Evolutionary conservation across 192 early-diverging fungal species (phyloP), one percentile per base, ranked within the genome.

Genomic region (Backusella sp.): DNA sequence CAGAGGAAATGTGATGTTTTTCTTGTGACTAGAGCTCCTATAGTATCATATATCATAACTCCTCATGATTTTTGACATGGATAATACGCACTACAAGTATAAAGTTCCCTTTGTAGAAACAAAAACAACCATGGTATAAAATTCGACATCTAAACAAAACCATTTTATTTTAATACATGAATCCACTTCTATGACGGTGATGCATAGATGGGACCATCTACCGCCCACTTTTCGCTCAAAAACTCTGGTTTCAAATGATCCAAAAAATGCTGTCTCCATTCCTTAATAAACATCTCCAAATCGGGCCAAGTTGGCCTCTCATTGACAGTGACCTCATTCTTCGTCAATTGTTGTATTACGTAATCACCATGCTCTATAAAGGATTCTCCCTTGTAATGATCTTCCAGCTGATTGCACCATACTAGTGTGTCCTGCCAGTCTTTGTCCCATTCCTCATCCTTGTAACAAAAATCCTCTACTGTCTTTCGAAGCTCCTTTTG

Each of bases 241-340:
- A 71, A 66, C 30, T 74, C 71, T 26, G 76, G 76, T 23, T 81
- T 34, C 8, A 74, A 37, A 62, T 81, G 37, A 66, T 70, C 70
- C 39, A 81, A 46, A 37, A 81, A 81, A 68, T 81, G 80, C 46
- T 77, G 73, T 28, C 80, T 59, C 80, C 80, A 81, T 9, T 42
- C 21, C 35, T 72, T 77, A 23, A 81, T 73, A 75, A 81, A 81
- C 0, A 12, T 44, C 71, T 81, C 75, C 32, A 81, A 41, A 19
- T 74, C 71, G 21, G 80, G 74, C 75, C 80, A 81, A n/a, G 68
- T 42, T 21, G 42, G 69, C 12, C 67, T 42, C 1, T 37, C 70
- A 2, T 36, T 17, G 7, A 21, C 72, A 23, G 32, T 17, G 3
- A 32, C 23, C 0, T 7, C n/a, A 26, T 76, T 32, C 52, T 52